These are phyloP conservation scores for Penicillium alfredii DNA, from an alignment of 495 filamentous ascomycete species.

Conservation along the genomic window DNA sequence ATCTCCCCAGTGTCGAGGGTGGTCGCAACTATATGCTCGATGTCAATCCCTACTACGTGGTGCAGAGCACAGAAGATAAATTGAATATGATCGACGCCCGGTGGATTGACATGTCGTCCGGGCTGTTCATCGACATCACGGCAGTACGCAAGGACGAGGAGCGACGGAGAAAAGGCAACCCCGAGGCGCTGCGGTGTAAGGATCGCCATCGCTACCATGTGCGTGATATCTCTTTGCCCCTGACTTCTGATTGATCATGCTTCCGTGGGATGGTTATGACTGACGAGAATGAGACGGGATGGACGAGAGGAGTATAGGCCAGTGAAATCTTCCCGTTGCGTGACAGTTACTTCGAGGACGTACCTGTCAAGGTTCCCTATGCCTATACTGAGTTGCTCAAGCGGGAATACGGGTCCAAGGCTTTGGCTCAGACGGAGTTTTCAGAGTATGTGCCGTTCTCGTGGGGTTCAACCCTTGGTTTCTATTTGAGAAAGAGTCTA, in stretches of 20 bases:
- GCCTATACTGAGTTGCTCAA: constrained; percentile 64
- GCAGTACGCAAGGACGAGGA: constrained; percentile 44
- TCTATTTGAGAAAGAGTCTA: background rate
- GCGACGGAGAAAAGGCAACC: constrained; percentile 25
- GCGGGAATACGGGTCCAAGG: constrained; percentile 66
- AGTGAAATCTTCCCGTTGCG: constrained; percentile 74
- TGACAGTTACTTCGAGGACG: constrained; percentile 70
- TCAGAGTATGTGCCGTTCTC: constrained; percentile 47
- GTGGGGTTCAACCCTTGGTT: background rate
- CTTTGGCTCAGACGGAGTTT: constrained; percentile 59
- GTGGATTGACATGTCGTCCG: constrained; percentile 57
- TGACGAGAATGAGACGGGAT: too few species aligned
- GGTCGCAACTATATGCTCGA: constrained; percentile 52
- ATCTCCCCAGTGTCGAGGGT: constrained; percentile 35
- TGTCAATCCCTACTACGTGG: constrained; percentile 53
- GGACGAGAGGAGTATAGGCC: constrained; percentile 38
- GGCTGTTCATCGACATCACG: constrained; percentile 60
- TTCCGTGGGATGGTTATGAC: too few species aligned
- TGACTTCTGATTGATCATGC: background rate
- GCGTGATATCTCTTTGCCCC: constrained; percentile 7
- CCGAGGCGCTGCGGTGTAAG: constrained; percentile 49
- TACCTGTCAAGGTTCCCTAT: constrained; percentile 69
- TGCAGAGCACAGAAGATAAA: constrained; percentile 38
- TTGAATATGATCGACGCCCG: constrained; percentile 56
- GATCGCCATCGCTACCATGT: constrained; percentile 51